phyloP scores from a whole-genome alignment of 2,329 filamentous ascomycete genomes.

The Didymella keratinophila region DNA sequence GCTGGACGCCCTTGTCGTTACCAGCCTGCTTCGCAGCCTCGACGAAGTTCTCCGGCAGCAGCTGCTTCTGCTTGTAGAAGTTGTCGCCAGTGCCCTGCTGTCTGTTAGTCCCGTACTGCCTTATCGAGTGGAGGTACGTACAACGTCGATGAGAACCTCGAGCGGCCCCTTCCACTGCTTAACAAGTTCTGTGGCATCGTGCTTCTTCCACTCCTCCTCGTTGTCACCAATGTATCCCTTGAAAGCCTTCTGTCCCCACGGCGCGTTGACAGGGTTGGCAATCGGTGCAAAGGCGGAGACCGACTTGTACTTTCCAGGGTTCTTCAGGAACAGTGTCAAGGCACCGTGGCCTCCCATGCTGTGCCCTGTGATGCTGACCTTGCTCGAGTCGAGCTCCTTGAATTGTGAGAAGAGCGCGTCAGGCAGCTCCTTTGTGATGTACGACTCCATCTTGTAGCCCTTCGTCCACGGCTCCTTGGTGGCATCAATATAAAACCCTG shows the following conservation, averaged over 20 bases:
- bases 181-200: conserved; percentile 91
- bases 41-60: conserved; percentile 92
- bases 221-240: conserved; percentile 82
- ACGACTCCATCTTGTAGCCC: conserved; percentile 94
- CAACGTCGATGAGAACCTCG: conserved; percentile 86
- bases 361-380: conserved; percentile 89
- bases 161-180: conserved; percentile 76
- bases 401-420: conserved; percentile 75
- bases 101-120: conserved; percentile 11
- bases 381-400: conserved; percentile 70
- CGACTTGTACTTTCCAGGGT: conserved; percentile 87
- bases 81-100: conserved; percentile 85
- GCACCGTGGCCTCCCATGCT: conserved; percentile 98
- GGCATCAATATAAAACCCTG: conserved; percentile 94
- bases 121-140: conserved; percentile 54
- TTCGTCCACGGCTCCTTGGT: conserved; percentile 74
- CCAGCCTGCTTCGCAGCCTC: conserved; percentile 79
- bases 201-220: conserved; percentile 80
- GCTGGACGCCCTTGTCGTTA: conserved; percentile 71
- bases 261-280: conserved; percentile 81
- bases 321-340: conserved; percentile 87
- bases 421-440: conserved; percentile 90
- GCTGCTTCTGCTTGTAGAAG: conserved; percentile 93
- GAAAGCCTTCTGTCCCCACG: conserved; percentile 97
- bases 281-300: conserved; percentile 93